Percentiles rank a stretch among this genome's conserved stretches.
Evolutionary conservation across 1,284 basidiomycete species (phyloP).

Genomic region (Sanghuangporus weigelae): DNA sequence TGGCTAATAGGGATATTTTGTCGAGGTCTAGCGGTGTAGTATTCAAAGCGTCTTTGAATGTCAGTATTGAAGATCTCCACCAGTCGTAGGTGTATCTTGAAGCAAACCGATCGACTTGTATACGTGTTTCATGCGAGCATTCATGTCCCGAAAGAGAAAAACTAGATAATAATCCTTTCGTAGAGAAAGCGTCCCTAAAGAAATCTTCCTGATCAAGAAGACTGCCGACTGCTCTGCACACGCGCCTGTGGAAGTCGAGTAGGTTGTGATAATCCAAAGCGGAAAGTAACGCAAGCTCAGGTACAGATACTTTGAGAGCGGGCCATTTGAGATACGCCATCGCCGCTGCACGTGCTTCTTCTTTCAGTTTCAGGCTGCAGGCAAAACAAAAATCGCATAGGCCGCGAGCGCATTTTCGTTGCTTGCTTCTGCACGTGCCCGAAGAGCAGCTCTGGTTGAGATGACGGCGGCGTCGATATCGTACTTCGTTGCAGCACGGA

Average conservation of each 20-base stretch:
- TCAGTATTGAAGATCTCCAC: no score
- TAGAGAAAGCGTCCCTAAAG: no score
- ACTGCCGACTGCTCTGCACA: background rate
- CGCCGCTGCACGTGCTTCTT: background rate
- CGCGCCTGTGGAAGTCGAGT: background rate
- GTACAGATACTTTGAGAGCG: background rate
- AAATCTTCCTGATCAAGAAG: no score
- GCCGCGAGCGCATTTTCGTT: background rate
- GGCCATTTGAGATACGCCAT: background rate
- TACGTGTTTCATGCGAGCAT: no score
- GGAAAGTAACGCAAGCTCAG: background rate
- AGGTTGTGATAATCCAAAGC: background rate
- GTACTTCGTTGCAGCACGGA: slow-evolving; percentile 3
- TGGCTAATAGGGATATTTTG: no score
- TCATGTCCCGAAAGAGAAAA: no score
- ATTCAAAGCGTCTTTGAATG: no score
- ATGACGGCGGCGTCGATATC: background rate
- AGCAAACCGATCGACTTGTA: no score
- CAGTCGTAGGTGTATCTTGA: no score
- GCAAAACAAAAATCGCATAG: background rate
- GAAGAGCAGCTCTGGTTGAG: background rate
- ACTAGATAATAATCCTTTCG: no score
- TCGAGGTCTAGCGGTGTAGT: no score
- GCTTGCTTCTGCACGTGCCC: background rate
- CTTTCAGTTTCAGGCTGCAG: background rate